Base-by-base conservation (phyloP, 1,284 basidiomycete genomes). In the Rhodotorula sp. region DNA sequence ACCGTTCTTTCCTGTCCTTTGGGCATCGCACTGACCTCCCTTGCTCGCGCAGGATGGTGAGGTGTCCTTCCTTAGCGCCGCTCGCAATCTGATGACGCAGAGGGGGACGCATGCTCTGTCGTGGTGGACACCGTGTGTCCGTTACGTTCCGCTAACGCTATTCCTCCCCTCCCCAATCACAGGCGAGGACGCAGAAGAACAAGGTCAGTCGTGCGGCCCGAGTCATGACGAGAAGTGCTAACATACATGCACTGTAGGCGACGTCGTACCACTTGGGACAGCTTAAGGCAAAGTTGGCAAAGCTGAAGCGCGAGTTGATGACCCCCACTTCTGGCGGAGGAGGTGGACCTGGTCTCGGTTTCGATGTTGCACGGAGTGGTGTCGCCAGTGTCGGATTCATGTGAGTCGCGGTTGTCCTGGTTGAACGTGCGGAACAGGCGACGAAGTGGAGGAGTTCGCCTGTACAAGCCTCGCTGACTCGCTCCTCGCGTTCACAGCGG, bases 261-360 rank as follows among this genome's bases (percentile, higher is more conserved):
- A 82, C 83, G 18, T 81, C 81, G 77, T 81, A 71, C 72, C 79
- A 75, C 55, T 52, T 61, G 66, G 95, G 95, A 66, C 93, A 97
- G 82, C 88, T 98, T 79, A 98, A 97, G 78, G 84, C 96, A 70
- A 99, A 99, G 82, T 88, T 99, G 61, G 96, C 96, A 62, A 99
- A 99, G 81, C 88, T 99, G 59, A 87, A 93, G 74, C 87, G 96
- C 68, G 96, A 99, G 79, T 88, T 99, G 64, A 92, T 99, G 77
- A 84, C 87, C 6, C 89, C 92, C 2, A 83, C 88, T 4, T 82
- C 86, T 37, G 87, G 88, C 50, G 91, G 94, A 13, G 94, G 94
- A 22, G 93, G 93, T 2, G 89, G 88, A 0, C 87, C 86, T 20
- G 93, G 92, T 52, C 77, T 92, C 28, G 93, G 93, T 46, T 72